Percentiles rank a stretch among this genome's conserved stretches.
These are phyloP conservation scores for Allantophomopsis lycopodina DNA, from an alignment of 2,329 filamentous ascomycete genomes.

Conservation along the genomic window DNA sequence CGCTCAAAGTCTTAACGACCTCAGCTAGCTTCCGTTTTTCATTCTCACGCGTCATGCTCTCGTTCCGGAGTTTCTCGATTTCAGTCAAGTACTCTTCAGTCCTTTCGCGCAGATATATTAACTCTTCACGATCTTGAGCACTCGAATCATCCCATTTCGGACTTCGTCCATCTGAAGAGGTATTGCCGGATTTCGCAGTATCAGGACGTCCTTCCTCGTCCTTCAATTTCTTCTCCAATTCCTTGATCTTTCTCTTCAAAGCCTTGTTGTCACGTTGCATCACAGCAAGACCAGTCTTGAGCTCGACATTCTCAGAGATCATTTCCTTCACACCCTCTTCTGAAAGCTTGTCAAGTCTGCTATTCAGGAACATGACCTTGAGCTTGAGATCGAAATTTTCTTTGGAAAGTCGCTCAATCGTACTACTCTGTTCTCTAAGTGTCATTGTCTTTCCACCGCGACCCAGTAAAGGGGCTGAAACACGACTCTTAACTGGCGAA, in stretches of 20 bases:
- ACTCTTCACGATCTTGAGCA: conserved; percentile 62
- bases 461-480: conserved; percentile 32
- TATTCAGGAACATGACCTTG: conserved; percentile 93
- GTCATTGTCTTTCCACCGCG: conserved; percentile 62
- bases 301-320: conserved; percentile 92
- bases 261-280: conserved; percentile 84
- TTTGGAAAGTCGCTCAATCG: conserved; percentile 89
- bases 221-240: conserved; percentile 69
- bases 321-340: conserved; percentile 96
- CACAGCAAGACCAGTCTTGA: conserved; percentile 80
- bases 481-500: conserved; percentile 38
- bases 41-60: conserved; percentile 64
- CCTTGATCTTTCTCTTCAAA: conserved; percentile 67
- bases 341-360: conserved; percentile 82
- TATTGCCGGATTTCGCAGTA: conserved; percentile 40
- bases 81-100: conserved; percentile 74
- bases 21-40: conserved; percentile 82
- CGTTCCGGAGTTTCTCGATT: conserved; percentile 69
- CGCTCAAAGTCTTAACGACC: conserved; percentile 54
- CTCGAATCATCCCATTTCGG: conserved; percentile 42
- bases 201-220: conserved; percentile 48
- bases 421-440: conserved; percentile 93
- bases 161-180: conserved; percentile 40
- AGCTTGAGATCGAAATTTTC: conserved; percentile 97
- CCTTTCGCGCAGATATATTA: conserved; percentile 71